Percentiles rank a stretch among this genome's conserved stretches.
phyloP scores from a whole-genome alignment of 2,329 filamentous ascomycete genomes.

The Thermomyces lanuginosus region DNA sequence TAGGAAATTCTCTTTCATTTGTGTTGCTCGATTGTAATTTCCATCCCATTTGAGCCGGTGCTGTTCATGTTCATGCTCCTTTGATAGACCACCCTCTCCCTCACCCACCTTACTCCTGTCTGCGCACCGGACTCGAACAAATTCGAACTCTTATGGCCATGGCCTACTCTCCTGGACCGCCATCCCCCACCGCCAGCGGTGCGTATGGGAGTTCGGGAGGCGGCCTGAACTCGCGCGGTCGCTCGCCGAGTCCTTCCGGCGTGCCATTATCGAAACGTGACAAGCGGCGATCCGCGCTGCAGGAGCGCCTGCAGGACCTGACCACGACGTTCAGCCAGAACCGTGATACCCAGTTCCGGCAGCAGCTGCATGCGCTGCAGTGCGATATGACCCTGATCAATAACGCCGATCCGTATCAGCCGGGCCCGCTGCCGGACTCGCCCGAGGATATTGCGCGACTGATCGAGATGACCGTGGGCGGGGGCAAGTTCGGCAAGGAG shows the following conservation, averaged over 20 bases:
- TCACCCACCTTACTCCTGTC: too few species aligned
- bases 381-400: slow-evolving; percentile 75
- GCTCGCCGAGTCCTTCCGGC: slow-evolving; percentile 16
- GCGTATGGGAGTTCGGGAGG: slow-evolving; percentile 7
- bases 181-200: slow-evolving; percentile 15
- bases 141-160: slow-evolving; percentile 15
- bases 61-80: too few species aligned
- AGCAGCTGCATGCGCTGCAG: slow-evolving; percentile 82
- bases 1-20: too few species aligned
- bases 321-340: slow-evolving; percentile 64
- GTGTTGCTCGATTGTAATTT: too few species aligned
- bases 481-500: slow-evolving; percentile 52
- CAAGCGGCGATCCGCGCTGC: slow-evolving; percentile 68
- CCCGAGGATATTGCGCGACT: slow-evolving; percentile 51
- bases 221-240: slow-evolving; percentile 11
- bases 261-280: slow-evolving; percentile 63
- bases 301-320: slow-evolving; percentile 61
- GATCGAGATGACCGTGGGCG: slow-evolving; percentile 39
- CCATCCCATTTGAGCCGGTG: too few species aligned
- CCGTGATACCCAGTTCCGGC: slow-evolving; percentile 67
- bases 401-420: slow-evolving; percentile 64
- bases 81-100: too few species aligned
- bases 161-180: slow-evolving; percentile 25
- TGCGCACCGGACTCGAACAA: too few species aligned
- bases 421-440: slow-evolving; percentile 49